Evolutionary conservation across 106 monocot genomes (phyloP), one percentile per base, ranked within the genome.

Genomic region (Dendrobium nobile): DNA sequence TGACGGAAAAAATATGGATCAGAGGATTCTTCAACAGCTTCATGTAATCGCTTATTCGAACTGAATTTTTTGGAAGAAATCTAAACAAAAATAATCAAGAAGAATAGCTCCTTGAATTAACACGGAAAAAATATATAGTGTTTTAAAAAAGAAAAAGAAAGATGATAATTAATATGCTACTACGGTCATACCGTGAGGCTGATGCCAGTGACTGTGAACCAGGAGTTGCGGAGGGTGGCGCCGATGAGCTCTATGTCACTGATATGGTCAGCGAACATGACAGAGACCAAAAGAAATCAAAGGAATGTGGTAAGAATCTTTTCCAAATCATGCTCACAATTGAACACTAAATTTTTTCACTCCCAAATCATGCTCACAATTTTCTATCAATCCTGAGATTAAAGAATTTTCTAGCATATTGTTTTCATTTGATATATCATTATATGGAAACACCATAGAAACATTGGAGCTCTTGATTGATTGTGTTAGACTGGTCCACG

Each of bases 371-470:
- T 79, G 79, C 42, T 82, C 86, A 79, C 92, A 97, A 73, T 81
- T 90, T 28, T 97, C 88, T 79, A 61, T 27, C 80, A 97, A 81
- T 73, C 75, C 87, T 77, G 87, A 86, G 72, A 97, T 75, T 76
- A 94, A 75, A 77, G 87, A 87, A 78, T 85, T 89, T 84, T 94
- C 94, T 80, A 94, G 45, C 64, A 78, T 87, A 41, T 72, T 81
- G 56, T 90, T 85, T 58, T 85, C 90, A 67, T 94, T 80, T 84
- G 88, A 80, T 68, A 81, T 65, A 56, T 80, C 77, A 81, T 94
- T 84, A 82, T 97, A 97, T 5, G 94, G 94, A 83, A 92, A 97
- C 81, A 94, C 92, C 87, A 94, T 85, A 16, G 94, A 97, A 83
- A 86, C 75, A 48, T 97, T 94, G 75, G 97, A 97, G 42, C 76